Percentiles rank a stretch among this genome's conserved stretches.
Conservation (phyloP, 2,329 filamentous ascomycete genomes). For the Apiospora marii region DNA sequence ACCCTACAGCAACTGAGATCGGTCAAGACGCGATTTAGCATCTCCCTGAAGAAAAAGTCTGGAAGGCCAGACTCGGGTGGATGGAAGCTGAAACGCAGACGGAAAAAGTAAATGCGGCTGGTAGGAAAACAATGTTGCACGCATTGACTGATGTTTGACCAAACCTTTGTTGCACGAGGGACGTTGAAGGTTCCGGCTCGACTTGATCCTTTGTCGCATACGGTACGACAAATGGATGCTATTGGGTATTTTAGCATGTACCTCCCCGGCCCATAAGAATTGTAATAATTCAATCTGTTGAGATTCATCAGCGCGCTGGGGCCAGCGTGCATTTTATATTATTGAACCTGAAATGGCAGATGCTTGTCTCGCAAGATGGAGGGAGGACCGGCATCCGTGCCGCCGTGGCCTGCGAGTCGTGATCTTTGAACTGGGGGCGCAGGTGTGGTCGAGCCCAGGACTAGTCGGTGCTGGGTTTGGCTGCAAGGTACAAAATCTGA, state of each 20-base stretch:
- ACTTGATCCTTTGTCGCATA: constrained; percentile 12
- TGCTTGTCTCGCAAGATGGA: constrained; percentile 16
- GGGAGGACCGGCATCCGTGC: constrained; percentile 17
- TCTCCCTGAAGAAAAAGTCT: background rate
- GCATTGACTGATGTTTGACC: constrained; percentile 16
- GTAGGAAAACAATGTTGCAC: constrained; percentile 6
- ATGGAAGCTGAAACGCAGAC: constrained; percentile 13
- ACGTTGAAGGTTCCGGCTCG: constrained; percentile 18
- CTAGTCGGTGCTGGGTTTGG: constrained; percentile 3
- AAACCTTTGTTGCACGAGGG: constrained; percentile 20
- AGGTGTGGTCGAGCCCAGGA: constrained; percentile 7
- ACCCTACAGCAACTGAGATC: background rate
- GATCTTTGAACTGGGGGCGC: constrained; percentile 11
- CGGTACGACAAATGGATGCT: background rate
- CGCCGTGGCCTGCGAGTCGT: constrained; percentile 18
- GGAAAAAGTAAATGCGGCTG: constrained; percentile 6
- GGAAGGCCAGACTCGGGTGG: constrained; percentile 15
- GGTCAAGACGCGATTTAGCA: background rate
- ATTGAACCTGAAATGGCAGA: constrained; percentile 19
- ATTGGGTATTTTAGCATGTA: background rate
- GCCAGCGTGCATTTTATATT: constrained; percentile 19
- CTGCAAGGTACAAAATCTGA: constrained; percentile 14
- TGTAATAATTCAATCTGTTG: constrained; percentile 15
- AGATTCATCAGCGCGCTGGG: constrained; percentile 10
- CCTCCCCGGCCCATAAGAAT: constrained; percentile 11